Evolutionary conservation across 768 basidiomycete genomes (phyloP), one percentile per base, ranked within the genome.

Genomic region (Rhodotorula kratochvilovae): DNA sequence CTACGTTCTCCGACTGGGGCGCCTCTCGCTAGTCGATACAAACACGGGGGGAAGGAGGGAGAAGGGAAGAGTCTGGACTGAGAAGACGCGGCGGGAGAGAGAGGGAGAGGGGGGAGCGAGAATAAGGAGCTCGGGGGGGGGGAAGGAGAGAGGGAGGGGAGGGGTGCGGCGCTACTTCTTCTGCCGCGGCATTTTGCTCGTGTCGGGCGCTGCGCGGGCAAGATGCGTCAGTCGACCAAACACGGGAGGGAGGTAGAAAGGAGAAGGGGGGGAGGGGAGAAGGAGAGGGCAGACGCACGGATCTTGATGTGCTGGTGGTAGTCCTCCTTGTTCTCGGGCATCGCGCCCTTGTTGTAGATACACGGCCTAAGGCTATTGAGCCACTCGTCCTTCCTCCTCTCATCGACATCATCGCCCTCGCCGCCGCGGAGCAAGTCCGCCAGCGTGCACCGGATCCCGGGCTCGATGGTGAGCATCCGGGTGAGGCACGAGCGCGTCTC

Each of bases 401-500:
- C 71, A 19, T 78, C 74, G 12, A 76, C 67, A 21, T 68, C 79
- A 87, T 88, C 60, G 88, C 88, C 73, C 85, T 89, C 58, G 83
- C 84, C 73, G 19, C 76, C 80, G 25, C 75, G 88, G 62, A 98
- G 84, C 60, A 99, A 81, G 79, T 97, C 92, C 19, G 91, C 90
- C 67, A 99, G 85, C 39, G 96, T 97, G 79, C 92, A 95, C 51
- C 96, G 88, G 59, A 88, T 86, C 27, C 85, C 83, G 7, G 95
- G 91, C 78, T 98, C 95, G 59, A 97, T 86, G 76, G 87, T 88
- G 76, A 99, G 84, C 96, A 99, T 99, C 64, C 93, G 86, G 68
- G 92, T 89, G 70, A 99, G 85, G 23, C 90, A 91, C 13, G 88
- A 85, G 51, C 96, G 86, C 23, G 92, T 87, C 82, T 99, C 95